Conservation (phyloP, 257 asterid genomes). For the Plantago major region DNA sequence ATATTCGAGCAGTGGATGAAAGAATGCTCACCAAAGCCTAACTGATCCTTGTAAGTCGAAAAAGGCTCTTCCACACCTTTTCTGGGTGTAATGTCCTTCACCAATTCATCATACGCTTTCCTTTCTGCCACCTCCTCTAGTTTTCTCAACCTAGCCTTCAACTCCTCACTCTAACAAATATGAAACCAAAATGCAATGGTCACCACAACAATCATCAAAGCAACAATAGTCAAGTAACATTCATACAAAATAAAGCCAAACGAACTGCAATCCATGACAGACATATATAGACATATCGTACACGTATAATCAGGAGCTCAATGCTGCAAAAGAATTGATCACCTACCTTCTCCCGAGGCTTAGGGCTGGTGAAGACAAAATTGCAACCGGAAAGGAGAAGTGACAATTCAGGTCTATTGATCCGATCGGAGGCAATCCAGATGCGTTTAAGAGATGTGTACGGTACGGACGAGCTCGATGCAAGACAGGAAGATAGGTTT, state of each 20-base stretch:
- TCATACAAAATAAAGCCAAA: not conserved
- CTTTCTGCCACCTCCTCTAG: conserved; percentile 74
- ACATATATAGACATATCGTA: not conserved
- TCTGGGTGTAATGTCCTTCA: conserved; percentile 78
- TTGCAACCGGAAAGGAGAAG: conserved; percentile 44
- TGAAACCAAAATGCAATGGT: not conserved
- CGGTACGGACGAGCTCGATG: conserved; percentile 38
- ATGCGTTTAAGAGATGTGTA: conserved; percentile 57
- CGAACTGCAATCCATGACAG: not conserved
- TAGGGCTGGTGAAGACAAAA: conserved; percentile 66
- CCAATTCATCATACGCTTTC: conserved; percentile 77
- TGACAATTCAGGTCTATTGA: conserved; percentile 40
- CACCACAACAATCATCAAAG: not conserved
- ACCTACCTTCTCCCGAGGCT: conserved; percentile 72
- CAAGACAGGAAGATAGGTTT: conserved; percentile 51
- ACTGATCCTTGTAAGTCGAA: conserved; percentile 91
- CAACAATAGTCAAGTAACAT: not conserved
- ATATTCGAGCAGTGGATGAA: no score
- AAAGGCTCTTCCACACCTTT: conserved; percentile 70
- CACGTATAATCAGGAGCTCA: no score
- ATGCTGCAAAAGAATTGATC: not conserved
- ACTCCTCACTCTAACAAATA: conserved; percentile 54
- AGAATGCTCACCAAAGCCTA: conserved; percentile 68
- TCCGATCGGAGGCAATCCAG: conserved; percentile 52
- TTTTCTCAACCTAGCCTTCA: conserved; percentile 64